Percentiles rank a stretch among this genome's conserved stretches.
phyloP scores from a whole-genome alignment of 371 early-diverging fungal genomes.

The Zychaea mexicana region DNA sequence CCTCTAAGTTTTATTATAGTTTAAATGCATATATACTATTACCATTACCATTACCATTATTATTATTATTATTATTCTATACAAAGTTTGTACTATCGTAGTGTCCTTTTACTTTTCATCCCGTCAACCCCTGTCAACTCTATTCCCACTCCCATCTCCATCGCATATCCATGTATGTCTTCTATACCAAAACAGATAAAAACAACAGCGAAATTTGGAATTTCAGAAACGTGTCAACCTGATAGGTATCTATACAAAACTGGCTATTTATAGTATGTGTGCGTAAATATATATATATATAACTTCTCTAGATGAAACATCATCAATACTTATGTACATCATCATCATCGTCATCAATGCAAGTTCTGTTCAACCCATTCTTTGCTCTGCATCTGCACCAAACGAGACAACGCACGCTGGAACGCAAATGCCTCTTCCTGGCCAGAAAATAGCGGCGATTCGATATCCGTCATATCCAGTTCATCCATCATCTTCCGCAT shows the following conservation, averaged over 20 bases:
- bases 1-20: no score
- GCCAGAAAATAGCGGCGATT: conserved; percentile 77
- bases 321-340: not conserved
- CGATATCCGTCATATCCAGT: conserved; percentile 46
- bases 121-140: not conserved
- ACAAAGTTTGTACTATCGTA: not conserved
- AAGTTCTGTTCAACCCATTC: conserved; percentile 49
- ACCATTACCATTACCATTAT: not conserved
- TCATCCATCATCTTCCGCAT: conserved; percentile 46
- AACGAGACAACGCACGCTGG: conserved; percentile 85
- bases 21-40: not conserved
- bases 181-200: no score
- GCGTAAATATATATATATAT: not conserved
- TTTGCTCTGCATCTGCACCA: conserved; percentile 88
- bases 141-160: not conserved
- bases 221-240: no score
- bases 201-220: not conserved
- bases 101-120: not conserved
- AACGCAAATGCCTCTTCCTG: conserved; percentile 97
- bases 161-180: no score
- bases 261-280: not conserved
- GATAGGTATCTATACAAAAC: not conserved
- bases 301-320: not conserved
- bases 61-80: not conserved
- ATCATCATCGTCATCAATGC: conserved; percentile 13